Evolutionary conservation across 192 early-diverging fungal genomes (phyloP).

Genomic region (Glomus cerebriforme): DNA sequence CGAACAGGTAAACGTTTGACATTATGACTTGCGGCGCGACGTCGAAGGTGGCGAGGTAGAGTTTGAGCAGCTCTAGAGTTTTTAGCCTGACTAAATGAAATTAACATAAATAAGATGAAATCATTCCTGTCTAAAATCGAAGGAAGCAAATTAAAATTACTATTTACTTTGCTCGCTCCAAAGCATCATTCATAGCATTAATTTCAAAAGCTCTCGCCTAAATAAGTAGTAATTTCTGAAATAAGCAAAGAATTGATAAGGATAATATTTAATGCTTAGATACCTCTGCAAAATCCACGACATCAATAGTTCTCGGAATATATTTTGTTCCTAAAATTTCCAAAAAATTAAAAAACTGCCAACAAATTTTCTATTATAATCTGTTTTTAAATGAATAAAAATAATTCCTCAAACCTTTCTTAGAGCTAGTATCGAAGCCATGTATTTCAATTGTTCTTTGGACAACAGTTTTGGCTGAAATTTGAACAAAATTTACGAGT

Average conservation of each 20-base stretch:
- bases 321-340: slow-evolving; percentile 12
- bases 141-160: slow-evolving; percentile 2
- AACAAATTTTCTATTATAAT: neutral
- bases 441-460: neutral
- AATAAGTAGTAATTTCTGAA: neutral
- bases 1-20: slow-evolving; percentile 87
- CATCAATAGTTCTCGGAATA: slow-evolving; percentile 47
- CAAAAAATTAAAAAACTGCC: neutral
- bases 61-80: slow-evolving; percentile 81
- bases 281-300: slow-evolving; percentile 63
- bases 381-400: neutral
- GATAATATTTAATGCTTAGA: neutral
- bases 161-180: slow-evolving; percentile 64
- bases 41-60: slow-evolving; percentile 85
- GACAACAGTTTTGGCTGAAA: slow-evolving; percentile 17
- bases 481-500: neutral
- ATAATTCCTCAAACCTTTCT: neutral
- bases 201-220: slow-evolving; percentile 86
- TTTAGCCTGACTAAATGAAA: slow-evolving; percentile 41
- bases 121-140: neutral
- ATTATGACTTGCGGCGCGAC: slow-evolving; percentile 95
- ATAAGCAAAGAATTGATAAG: neutral
- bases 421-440: neutral
- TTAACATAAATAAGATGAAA: neutral
- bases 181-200: slow-evolving; percentile 76